These are phyloP conservation scores for Emergomyces pasteurianus DNA, from an alignment of 2,329 filamentous ascomycete species.

Conservation along the genomic window DNA sequence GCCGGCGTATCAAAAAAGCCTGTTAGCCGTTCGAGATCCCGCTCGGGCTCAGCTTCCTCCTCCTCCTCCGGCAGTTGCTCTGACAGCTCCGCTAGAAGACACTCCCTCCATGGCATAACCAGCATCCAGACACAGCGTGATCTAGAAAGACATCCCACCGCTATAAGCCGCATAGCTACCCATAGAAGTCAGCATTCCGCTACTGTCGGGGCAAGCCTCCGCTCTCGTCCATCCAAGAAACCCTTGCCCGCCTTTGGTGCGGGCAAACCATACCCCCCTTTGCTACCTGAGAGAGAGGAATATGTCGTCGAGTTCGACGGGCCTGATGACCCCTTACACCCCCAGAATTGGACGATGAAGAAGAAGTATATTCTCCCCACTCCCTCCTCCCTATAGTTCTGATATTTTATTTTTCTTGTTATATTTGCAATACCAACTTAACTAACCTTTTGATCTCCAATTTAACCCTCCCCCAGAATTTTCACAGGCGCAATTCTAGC, in stretches of 20 bases:
- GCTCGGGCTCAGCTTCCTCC: slow-evolving; percentile 11
- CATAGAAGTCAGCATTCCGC: slow-evolving; percentile 30
- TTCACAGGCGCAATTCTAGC: slow-evolving; percentile 17
- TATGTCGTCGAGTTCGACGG: slow-evolving; percentile 67
- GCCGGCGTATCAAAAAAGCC: slow-evolving; percentile 7
- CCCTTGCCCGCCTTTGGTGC: slow-evolving; percentile 37
- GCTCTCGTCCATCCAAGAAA: slow-evolving; percentile 18
- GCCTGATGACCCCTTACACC: slow-evolving; percentile 68
- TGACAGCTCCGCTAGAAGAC: slow-evolving; percentile 9
- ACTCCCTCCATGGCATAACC: slow-evolving; percentile 13
- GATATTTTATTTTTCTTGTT: background rate
- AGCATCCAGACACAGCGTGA: slow-evolving; percentile 22
- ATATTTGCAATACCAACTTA: background rate
- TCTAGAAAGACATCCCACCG: slow-evolving; percentile 27
- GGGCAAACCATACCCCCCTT: slow-evolving; percentile 46
- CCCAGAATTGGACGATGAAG: slow-evolving; percentile 71
- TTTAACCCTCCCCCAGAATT: background rate
- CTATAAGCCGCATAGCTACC: slow-evolving; percentile 30
- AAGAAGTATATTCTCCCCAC: slow-evolving; percentile 52
- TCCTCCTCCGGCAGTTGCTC: slow-evolving; percentile 15
- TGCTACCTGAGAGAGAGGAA: slow-evolving; percentile 43
- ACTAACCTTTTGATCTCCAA: background rate
- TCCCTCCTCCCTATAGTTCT: no score
- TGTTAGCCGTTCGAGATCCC: slow-evolving; percentile 1
- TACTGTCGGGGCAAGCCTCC: slow-evolving; percentile 28